These are phyloP conservation scores for Zelopaecilomyces penicillatus DNA, from an alignment of 2,329 filamentous ascomycete species.

Conservation along the genomic window DNA sequence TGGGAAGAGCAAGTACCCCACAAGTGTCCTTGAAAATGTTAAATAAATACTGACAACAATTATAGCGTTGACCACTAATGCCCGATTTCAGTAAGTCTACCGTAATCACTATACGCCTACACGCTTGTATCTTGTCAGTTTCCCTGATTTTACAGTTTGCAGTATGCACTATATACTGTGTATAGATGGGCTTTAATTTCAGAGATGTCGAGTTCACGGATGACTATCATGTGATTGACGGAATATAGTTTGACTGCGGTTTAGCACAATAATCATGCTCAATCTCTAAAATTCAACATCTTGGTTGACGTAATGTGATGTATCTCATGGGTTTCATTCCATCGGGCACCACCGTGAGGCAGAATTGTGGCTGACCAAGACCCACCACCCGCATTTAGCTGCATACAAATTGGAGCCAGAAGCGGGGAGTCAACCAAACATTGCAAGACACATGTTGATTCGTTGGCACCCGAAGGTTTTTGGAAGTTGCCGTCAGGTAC, in stretches of 20 bases:
- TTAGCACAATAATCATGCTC: no score
- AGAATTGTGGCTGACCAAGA: not conserved
- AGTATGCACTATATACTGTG: not conserved
- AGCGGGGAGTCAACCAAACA: not conserved
- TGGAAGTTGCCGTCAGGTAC: not conserved
- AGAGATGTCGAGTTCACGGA: not conserved
- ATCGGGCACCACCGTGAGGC: no score
- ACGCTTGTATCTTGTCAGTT: not conserved
- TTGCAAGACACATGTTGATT: constrained; percentile 1
- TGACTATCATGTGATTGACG: not conserved
- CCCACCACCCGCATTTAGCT: not conserved
- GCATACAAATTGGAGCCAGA: not conserved
- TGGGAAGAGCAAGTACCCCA: constrained; percentile 65
- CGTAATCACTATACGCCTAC: no score
- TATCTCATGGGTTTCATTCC: no score
- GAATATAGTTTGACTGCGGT: not conserved
- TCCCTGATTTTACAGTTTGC: not conserved
- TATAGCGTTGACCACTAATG: constrained; percentile 34
- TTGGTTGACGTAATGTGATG: no score
- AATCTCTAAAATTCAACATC: no score
- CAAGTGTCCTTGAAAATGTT: constrained; percentile 2
- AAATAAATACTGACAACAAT: constrained; percentile 13
- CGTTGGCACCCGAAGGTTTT: not conserved
- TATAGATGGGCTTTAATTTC: not conserved
- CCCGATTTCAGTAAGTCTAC: constrained; percentile 1